Evolutionary conservation across 805 yeast genomes (phyloP).

Genomic region (Nakazawaea molendinolei): DNA sequence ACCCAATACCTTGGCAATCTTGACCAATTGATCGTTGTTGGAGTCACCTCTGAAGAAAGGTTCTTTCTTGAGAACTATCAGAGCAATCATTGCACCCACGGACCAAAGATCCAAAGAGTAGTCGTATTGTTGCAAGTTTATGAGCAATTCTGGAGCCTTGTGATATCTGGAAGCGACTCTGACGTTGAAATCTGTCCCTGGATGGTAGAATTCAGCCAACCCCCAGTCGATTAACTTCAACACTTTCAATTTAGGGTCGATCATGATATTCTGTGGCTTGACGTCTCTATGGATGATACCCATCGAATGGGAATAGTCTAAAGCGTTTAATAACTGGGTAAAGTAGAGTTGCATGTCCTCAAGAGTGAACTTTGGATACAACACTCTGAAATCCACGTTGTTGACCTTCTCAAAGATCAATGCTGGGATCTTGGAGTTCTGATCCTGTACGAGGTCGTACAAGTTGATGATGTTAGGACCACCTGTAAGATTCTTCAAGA

Average conservation of each 20-base stretch:
- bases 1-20: conserved; percentile 83
- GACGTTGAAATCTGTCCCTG: conserved; percentile 83
- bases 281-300: conserved; percentile 95
- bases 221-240: conserved; percentile 92
- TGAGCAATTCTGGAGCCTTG: conserved; percentile 87
- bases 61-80: conserved; percentile 81
- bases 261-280: conserved; percentile 91
- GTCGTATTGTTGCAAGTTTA: conserved; percentile 78
- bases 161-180: conserved; percentile 89
- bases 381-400: conserved; percentile 78
- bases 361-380: conserved; percentile 75
- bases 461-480: conserved; percentile 78
- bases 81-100: conserved; percentile 85
- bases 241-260: conserved; percentile 59
- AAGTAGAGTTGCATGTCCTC: conserved; percentile 78
- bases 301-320: conserved; percentile 90
- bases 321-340: conserved; percentile 72
- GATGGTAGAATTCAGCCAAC: conserved; percentile 86
- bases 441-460: conserved; percentile 83
- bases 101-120: conserved; percentile 90
- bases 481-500: conserved; percentile 73
- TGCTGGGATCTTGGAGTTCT: conserved; percentile 79
- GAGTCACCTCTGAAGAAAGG: conserved; percentile 92
- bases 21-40: conserved; percentile 86
- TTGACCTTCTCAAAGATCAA: conserved; percentile 79